Evolutionary conservation across 2,329 filamentous ascomycete species (phyloP).

Genomic region (Periconia sp.): DNA sequence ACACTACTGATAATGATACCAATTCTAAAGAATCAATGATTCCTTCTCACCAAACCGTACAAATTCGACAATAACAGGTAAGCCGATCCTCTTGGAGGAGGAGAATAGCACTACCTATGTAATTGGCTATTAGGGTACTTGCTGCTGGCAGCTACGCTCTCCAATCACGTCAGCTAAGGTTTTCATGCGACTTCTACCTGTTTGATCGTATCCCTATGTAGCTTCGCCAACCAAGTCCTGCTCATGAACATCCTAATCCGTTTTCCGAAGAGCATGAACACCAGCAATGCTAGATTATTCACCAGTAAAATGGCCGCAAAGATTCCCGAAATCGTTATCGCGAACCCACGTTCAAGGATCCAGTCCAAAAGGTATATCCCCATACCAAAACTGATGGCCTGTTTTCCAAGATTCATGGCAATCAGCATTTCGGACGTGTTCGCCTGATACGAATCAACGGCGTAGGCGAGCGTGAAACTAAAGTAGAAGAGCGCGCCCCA

Average conservation of each 20-base stretch:
- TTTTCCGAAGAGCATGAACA: constrained; percentile 42
- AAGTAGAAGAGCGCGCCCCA: constrained; percentile 40
- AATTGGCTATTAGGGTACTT: too few species aligned
- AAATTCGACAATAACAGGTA: too few species aligned
- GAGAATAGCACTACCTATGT: too few species aligned
- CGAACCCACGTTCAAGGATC: constrained; percentile 36
- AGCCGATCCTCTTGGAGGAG: too few species aligned
- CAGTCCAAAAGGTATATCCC: constrained; percentile 40
- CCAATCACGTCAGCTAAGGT: too few species aligned
- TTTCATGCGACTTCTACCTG: constrained; percentile 23
- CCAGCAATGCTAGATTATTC: constrained; percentile 36
- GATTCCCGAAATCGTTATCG: constrained; percentile 37
- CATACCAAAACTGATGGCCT: constrained; percentile 40
- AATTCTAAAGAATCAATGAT: too few species aligned
- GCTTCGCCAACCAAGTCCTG: constrained; percentile 33
- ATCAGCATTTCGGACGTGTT: constrained; percentile 65
- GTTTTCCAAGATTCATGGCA: constrained; percentile 43
- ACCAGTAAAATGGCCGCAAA: constrained; percentile 36
- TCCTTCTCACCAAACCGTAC: too few species aligned
- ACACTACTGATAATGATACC: too few species aligned
- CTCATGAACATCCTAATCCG: constrained; percentile 30
- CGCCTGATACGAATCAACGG: constrained; percentile 60
- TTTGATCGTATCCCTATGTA: constrained; percentile 30
- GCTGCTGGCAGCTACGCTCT: too few species aligned
- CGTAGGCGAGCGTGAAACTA: constrained; percentile 60